Evolutionary conservation across 345 rosid genomes (phyloP), one percentile per base, ranked within the genome.

Genomic region (Triadica sebifera): DNA sequence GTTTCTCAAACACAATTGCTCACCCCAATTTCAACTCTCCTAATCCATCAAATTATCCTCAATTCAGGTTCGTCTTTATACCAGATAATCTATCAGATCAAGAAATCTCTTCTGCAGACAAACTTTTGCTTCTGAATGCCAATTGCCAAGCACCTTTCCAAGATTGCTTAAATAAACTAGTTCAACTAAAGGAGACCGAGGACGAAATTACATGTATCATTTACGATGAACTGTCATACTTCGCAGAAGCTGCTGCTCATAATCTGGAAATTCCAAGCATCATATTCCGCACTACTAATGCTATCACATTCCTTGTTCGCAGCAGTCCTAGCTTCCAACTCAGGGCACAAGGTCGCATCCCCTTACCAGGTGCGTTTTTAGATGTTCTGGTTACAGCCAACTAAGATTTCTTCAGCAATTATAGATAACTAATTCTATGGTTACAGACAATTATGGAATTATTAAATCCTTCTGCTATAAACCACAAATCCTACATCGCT

Each of bases 221-320:
- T 17, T 84, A 84, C 47, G 97, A 90, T 79, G 80, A 80, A 39
- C 17, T 73, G 55, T 69, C 89, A 76, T 84, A 85, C 75, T 84
- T 82, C 60, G 75, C 81, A 13, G 75, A 78, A 73, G 60, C 67
- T 2, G 89, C 74, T 17, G 93, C 89, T 12, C 60, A 39, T n/a
- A 74, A 50, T 56, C 52, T 90, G 58, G 75, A 75, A 67, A 55
- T 90, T 20, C 87, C 89, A 0, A 83, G 89, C 65, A 71, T 88
- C 15, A 20, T 81, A n/a, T 62, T 87, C 22, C 77, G 77, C 53
- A 75, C 89, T 19, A 67, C 25, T 61, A 69, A 63, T 37, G 86
- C 81, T 9, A 75, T 85, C 29, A 77, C 81, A 8, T 58, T 73
- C 5, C 22, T 78, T 29, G 49, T 84, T 39, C 80, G 78, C 19